A percentile compares a stretch with the other conserved stretches of the same genome.
Conservation (phyloP, 108 stramenopile genomes). For the Fragilaria radians region DNA sequence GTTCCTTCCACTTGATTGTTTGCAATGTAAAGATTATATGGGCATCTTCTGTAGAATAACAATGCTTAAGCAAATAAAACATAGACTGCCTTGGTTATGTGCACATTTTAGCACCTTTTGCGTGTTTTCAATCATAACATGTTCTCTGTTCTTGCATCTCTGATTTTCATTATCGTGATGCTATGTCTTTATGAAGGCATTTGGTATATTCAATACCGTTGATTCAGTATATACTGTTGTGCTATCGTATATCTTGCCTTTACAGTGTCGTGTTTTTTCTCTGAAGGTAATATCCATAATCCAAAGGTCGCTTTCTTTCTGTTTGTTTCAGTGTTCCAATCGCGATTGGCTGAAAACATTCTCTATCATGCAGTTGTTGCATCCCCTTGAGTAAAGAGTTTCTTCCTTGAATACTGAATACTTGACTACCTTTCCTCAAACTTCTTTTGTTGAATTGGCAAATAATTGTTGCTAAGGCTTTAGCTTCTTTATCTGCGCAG, state of each 20-base stretch:
- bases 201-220: constrained; percentile 29
- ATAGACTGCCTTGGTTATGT: too few species aligned
- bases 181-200: constrained; percentile 39
- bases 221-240: constrained; percentile 29
- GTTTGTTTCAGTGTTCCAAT: constrained; percentile 6
- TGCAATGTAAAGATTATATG: constrained; percentile 21
- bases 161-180: too few species aligned
- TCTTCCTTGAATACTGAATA: constrained; percentile 21
- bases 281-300: constrained; percentile 6
- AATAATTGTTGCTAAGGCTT: too few species aligned
- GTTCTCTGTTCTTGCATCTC: too few species aligned
- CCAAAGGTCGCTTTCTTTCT: constrained; percentile 12
- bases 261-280: constrained; percentile 5
- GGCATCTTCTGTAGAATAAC: too few species aligned
- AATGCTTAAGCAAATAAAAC: too few species aligned
- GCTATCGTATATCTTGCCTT: constrained; percentile 17
- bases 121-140: too few species aligned
- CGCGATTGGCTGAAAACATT: constrained; percentile 10
- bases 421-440: constrained; percentile 13
- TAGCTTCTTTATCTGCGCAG: too few species aligned
- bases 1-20: constrained; percentile 25
- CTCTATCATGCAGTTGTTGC: constrained; percentile 27
- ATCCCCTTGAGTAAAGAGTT: constrained; percentile 23
- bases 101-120: too few species aligned
- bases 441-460: too few species aligned